phyloP scores from a whole-genome alignment of 1,284 basidiomycete genomes.

The Sanghuangporus sanghuang region DNA sequence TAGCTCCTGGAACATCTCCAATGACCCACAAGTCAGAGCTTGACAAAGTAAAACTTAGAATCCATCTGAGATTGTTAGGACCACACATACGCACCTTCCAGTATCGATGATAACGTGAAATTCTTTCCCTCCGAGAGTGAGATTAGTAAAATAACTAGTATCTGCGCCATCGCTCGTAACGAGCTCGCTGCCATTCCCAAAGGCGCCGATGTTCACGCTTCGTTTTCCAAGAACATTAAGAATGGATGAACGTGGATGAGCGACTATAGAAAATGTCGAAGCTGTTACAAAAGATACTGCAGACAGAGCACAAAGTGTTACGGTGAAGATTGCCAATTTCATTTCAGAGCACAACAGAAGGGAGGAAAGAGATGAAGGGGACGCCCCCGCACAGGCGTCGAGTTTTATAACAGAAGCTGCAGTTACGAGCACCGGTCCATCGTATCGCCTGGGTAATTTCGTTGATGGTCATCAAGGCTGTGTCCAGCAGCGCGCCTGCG shows the following conservation, averaged over 20 bases:
- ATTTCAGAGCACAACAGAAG: not conserved
- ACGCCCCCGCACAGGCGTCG: no score
- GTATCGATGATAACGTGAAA: constrained; percentile 59
- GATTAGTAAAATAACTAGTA: constrained; percentile 46
- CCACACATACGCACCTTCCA: constrained; percentile 44
- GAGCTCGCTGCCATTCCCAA: constrained; percentile 19
- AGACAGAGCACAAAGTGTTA: not conserved
- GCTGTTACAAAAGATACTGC: not conserved
- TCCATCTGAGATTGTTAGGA: not conserved
- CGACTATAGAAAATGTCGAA: constrained; percentile 6
- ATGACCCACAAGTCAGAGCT: constrained; percentile 59
- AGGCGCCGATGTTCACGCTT: constrained; percentile 12
- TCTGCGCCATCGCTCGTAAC: constrained; percentile 37
- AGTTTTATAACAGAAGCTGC: no score
- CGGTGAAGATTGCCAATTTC: not conserved
- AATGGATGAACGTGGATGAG: not conserved
- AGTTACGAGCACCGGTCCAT: not conserved
- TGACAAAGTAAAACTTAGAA: not conserved
- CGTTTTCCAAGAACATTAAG: not conserved
- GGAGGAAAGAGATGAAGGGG: not conserved
- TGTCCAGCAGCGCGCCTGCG: not conserved
- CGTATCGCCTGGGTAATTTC: not conserved
- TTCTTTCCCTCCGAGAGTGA: constrained; percentile 43
- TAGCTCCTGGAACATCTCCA: constrained; percentile 38
- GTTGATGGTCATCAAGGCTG: constrained; percentile 5